These are phyloP conservation scores for Candida pseudofarinosa DNA, from an alignment of 805 yeast genomes.

Conservation along the genomic window DNA sequence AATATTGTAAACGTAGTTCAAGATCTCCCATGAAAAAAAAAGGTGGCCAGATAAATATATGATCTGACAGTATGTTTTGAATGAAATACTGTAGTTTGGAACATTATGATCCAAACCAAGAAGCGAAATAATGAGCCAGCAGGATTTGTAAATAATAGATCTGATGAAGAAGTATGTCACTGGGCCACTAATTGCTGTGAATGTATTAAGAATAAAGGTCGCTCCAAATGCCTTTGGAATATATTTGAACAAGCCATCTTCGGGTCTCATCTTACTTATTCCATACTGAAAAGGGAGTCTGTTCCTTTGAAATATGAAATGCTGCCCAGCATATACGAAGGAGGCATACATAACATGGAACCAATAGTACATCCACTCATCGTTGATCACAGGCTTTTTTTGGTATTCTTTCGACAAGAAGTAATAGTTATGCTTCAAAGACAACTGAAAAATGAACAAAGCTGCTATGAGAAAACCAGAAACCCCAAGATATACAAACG, in stretches of 20 bases:
- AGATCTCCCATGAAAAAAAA: conserved; percentile 47
- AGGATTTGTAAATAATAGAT: conserved; percentile 36
- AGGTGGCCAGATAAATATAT: conserved; percentile 31
- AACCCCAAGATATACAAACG: conserved; percentile 16
- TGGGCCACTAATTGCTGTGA: conserved; percentile 30
- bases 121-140: conserved; percentile 24
- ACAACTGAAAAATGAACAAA: conserved; percentile 24
- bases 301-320: conserved; percentile 51
- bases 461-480: conserved; percentile 21
- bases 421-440: conserved; percentile 24
- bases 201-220: conserved; percentile 27
- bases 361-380: conserved; percentile 48
- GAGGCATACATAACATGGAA: conserved; percentile 41
- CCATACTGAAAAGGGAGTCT: conserved; percentile 47
- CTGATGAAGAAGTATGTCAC: conserved; percentile 39
- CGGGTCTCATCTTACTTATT: conserved; percentile 37
- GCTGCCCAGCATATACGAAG: conserved; percentile 46
- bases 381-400: conserved; percentile 33
- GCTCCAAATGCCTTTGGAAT: conserved; percentile 32
- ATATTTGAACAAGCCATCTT: conserved; percentile 23
- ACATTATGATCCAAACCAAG: conserved; percentile 35
- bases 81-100: conserved; percentile 36
- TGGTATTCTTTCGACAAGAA: conserved; percentile 37
- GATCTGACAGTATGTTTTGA: conserved; percentile 23
- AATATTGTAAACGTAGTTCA: conserved; percentile 57